Percentiles rank a stretch among this genome's conserved stretches.
These are phyloP conservation scores for Scopulariopsis brevicaulis DNA, from an alignment of 2,329 filamentous ascomycete species.

Conservation along the genomic window DNA sequence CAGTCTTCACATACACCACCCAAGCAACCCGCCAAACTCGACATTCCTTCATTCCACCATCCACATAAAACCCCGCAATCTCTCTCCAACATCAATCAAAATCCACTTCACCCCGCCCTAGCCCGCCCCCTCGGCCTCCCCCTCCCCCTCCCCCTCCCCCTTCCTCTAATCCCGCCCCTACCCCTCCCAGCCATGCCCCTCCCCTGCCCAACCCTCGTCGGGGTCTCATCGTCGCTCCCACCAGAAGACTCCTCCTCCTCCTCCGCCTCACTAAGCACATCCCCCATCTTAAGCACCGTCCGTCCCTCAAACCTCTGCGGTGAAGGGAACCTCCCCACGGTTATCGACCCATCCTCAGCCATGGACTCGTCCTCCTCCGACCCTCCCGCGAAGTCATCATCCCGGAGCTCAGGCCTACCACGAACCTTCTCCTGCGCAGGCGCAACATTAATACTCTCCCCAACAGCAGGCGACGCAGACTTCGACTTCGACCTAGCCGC, in stretches of 20 bases:
- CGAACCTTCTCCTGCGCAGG: neutral
- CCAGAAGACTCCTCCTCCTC: neutral
- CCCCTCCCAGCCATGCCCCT: neutral
- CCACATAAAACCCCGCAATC: too few species aligned
- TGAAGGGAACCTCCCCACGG: neutral
- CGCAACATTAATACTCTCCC: neutral
- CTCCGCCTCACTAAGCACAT: neutral
- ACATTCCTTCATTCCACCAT: too few species aligned
- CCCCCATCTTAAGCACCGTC: neutral
- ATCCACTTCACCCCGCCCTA: too few species aligned
- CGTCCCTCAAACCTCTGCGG: neutral
- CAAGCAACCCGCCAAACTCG: too few species aligned
- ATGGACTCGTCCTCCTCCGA: neutral
- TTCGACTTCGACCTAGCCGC: neutral
- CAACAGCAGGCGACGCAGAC: neutral
- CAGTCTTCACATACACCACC: too few species aligned
- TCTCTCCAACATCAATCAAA: too few species aligned
- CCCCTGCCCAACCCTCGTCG: neutral
- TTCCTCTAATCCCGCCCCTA: neutral
- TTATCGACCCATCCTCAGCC: neutral
- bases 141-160: neutral
- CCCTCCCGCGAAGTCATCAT: neutral
- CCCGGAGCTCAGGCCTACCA: neutral
- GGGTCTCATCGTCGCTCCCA: constrained; percentile 1
- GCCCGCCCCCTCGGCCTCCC: neutral